These are phyloP conservation scores for Phialophora verrucosa DNA, from an alignment of 2,329 filamentous ascomycete species.

Conservation along the genomic window DNA sequence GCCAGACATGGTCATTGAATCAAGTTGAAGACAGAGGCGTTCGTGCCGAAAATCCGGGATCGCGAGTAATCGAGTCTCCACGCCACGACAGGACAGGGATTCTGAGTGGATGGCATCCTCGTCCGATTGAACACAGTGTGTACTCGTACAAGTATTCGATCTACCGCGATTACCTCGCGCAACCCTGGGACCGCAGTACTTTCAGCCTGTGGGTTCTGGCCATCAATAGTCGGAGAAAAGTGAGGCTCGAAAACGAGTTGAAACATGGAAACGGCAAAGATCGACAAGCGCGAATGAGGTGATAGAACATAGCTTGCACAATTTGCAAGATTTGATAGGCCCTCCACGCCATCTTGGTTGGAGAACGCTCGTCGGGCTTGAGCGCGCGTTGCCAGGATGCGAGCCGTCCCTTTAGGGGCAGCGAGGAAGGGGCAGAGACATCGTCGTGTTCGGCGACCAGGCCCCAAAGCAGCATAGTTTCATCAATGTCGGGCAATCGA, in stretches of 20 bases:
- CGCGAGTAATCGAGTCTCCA: no score
- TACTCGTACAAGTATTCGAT: background rate
- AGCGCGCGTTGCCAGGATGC: constrained; percentile 3
- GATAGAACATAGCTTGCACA: constrained; percentile 5
- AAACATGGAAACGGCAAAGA: constrained; percentile 8
- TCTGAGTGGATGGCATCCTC: no score
- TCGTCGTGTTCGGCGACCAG: constrained; percentile 11
- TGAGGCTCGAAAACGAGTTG: constrained; percentile 4
- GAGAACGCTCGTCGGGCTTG: background rate
- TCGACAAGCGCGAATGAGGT: constrained; percentile 6
- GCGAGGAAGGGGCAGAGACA: background rate
- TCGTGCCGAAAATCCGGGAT: no score
- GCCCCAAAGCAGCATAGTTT: constrained; percentile 14
- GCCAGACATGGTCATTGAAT: no score
- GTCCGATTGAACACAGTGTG: no score
- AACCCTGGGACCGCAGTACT: background rate
- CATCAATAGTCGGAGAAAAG: constrained; percentile 17
- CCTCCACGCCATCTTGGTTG: background rate
- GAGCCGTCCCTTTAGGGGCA: constrained; percentile 12
- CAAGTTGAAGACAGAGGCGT: no score
- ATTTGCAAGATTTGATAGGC: constrained; percentile 10
- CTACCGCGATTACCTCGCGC: background rate
- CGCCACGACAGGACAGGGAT: no score
- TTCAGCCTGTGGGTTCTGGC: constrained; percentile 7
- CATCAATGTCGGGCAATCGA: constrained; percentile 8